These are phyloP conservation scores for Termitomyces titanicus DNA, from an alignment of 768 basidiomycete species.

Conservation along the genomic window DNA sequence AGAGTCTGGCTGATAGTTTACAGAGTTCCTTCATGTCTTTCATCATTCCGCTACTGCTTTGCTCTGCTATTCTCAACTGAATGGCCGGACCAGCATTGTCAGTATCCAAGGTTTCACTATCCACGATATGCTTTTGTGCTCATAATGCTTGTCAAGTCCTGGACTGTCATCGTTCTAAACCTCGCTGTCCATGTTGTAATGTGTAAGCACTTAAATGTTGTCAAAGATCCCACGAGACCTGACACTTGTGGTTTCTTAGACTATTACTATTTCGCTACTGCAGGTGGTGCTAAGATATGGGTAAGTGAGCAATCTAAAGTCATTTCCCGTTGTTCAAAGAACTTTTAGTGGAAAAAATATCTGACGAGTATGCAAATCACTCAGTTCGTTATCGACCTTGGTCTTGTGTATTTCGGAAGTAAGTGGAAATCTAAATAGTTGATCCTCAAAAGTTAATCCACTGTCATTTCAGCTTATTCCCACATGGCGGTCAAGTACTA, in stretches of 20 bases:
- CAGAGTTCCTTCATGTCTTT: slow-evolving; percentile 97
- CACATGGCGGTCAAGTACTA: slow-evolving; percentile 73
- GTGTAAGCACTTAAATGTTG: slow-evolving; percentile 63
- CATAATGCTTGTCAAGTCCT: slow-evolving; percentile 56
- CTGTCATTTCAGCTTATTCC: slow-evolving; percentile 55
- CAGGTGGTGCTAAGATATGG: slow-evolving; percentile 96
- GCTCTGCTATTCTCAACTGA: slow-evolving; percentile 90
- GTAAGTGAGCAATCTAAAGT: slow-evolving; percentile 36
- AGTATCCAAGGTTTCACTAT: slow-evolving; percentile 25
- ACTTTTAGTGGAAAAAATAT: slow-evolving; percentile 93
- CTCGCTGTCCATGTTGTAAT: slow-evolving; percentile 93
- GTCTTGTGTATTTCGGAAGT: slow-evolving; percentile 94
- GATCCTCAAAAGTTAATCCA: neutral
- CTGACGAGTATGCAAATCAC: slow-evolving; percentile 94
- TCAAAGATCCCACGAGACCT: neutral
- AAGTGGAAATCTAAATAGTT: slow-evolving; percentile 30
- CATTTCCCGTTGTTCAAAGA: neutral
- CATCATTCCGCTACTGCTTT: slow-evolving; percentile 98
- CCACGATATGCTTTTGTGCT: neutral
- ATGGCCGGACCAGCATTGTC: slow-evolving; percentile 92
- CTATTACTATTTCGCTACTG: slow-evolving; percentile 99
- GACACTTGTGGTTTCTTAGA: slow-evolving; percentile 41
- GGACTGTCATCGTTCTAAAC: slow-evolving; percentile 93
- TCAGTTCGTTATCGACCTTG: slow-evolving; percentile 92
- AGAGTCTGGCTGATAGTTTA: slow-evolving; percentile 7